Percentiles rank a stretch among this genome's conserved stretches.
phyloP scores from a whole-genome alignment of 495 filamentous ascomycete genomes.

The Recurvomyces mirabilis region DNA sequence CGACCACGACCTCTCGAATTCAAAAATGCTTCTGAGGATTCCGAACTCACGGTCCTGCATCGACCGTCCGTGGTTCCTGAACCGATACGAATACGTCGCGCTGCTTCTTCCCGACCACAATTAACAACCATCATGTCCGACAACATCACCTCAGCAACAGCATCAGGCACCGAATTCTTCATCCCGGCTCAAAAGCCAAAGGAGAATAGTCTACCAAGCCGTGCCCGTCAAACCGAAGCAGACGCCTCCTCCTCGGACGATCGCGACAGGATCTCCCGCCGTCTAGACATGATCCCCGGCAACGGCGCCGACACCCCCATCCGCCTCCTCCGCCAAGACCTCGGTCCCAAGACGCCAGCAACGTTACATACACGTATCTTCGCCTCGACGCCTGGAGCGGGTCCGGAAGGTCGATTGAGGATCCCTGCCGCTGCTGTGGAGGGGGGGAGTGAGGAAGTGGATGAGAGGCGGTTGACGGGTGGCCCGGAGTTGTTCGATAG shows the following conservation, averaged over 20 bases:
- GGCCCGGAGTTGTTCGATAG: slow-evolving; percentile 11
- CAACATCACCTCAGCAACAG: background rate
- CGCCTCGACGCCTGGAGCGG: background rate
- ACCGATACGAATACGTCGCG: background rate
- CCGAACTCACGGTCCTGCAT: slow-evolving; percentile 1
- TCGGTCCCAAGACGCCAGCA: background rate
- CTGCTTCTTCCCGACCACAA: slow-evolving; percentile 10
- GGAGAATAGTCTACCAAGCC: background rate
- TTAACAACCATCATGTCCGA: slow-evolving; percentile 17
- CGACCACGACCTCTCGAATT: background rate
- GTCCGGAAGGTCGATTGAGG: too few relatives aligned
- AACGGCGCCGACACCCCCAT: slow-evolving; percentile 3
- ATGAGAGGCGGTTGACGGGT: slow-evolving; percentile 4
- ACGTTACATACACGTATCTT: slow-evolving; percentile 7
- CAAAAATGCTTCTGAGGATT: background rate
- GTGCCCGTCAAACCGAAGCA: background rate
- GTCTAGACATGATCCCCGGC: slow-evolving; percentile 5
- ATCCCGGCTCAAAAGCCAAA: background rate
- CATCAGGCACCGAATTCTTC: background rate
- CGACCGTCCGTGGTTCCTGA: background rate
- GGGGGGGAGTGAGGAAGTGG: background rate
- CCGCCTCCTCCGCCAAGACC: slow-evolving; percentile 4
- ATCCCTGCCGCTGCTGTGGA: background rate
- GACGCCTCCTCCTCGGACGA: background rate
- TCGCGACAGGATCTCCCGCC: slow-evolving; percentile 1